Percentiles rank a stretch among this genome's conserved stretches.
Evolutionary conservation across 768 basidiomycete genomes (phyloP).

Genomic region (Chalciporus chontae): DNA sequence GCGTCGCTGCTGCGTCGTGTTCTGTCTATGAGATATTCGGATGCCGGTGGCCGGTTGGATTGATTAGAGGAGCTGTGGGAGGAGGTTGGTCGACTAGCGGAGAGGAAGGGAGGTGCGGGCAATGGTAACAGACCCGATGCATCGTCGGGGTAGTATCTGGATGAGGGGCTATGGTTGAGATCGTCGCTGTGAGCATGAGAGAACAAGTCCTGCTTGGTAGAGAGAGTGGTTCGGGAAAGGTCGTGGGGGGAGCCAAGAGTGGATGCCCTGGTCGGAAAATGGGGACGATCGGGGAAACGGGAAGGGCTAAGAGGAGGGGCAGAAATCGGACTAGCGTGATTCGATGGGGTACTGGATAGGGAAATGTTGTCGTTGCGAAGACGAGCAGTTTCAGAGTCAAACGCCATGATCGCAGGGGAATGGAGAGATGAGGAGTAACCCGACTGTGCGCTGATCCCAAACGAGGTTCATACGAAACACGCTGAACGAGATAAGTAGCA

Average conservation of each 20-base stretch:
- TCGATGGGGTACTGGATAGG: background rate
- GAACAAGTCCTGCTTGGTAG: slow-evolving; percentile 29
- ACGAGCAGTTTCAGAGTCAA: slow-evolving; percentile 29
- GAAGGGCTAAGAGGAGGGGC: slow-evolving; percentile 35
- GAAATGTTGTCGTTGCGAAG: slow-evolving; percentile 24
- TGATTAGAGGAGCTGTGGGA: slow-evolving; percentile 46
- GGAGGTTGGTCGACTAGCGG: slow-evolving; percentile 57
- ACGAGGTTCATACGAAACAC: slow-evolving; percentile 18
- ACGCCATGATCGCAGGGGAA: slow-evolving; percentile 22
- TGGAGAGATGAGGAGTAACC: slow-evolving; percentile 3
- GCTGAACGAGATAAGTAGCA: background rate
- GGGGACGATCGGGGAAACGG: slow-evolving; percentile 48
- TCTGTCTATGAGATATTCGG: slow-evolving; percentile 49
- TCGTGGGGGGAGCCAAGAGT: slow-evolving; percentile 54
- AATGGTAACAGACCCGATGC: slow-evolving; percentile 35
- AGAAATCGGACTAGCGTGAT: slow-evolving; percentile 27
- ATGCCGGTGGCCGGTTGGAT: slow-evolving; percentile 49
- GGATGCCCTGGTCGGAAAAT: slow-evolving; percentile 60
- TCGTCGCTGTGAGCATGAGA: slow-evolving; percentile 66
- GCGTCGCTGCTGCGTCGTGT: slow-evolving; percentile 46
- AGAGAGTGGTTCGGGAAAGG: slow-evolving; percentile 46
- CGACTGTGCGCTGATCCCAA: slow-evolving; percentile 9
- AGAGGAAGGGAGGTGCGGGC: slow-evolving; percentile 45
- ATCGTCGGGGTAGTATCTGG: slow-evolving; percentile 11
- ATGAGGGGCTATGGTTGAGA: slow-evolving; percentile 48